Conservation (phyloP, 73 alveolate species). For the Stentor coeruleus region DNA sequence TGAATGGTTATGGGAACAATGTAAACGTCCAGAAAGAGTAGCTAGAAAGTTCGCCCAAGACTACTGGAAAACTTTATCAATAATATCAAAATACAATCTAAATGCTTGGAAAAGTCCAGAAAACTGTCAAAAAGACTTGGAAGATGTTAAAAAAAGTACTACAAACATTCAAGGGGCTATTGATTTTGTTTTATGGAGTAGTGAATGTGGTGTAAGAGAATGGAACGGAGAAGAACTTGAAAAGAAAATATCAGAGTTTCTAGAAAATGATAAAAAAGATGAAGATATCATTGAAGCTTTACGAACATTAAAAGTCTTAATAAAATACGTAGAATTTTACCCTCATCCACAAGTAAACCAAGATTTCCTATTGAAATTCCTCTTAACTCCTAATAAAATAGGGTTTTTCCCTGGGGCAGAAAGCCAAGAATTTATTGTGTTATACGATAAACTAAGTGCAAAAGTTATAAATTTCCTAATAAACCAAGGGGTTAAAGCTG, state of each 20-base stretch:
- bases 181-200: not conserved
- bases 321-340: not conserved
- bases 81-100: not conserved
- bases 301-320: not conserved
- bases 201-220: not conserved
- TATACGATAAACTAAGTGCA: not conserved
- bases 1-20: slow-evolving; percentile 35
- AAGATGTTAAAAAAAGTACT: not conserved
- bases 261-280: not conserved
- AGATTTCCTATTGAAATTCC: not conserved
- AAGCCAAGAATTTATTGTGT: not conserved
- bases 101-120: not conserved
- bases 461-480: not conserved
- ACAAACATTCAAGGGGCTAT: not conserved
- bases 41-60: slow-evolving; percentile 36
- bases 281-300: not conserved
- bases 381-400: not conserved
- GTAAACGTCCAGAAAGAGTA: slow-evolving; percentile 34
- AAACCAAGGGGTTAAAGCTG: not conserved
- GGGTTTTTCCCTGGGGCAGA: slow-evolving; percentile 9
- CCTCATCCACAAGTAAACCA: not conserved
- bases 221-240: not conserved
- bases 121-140: not conserved
- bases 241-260: not conserved
- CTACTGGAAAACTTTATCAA: slow-evolving; percentile 33